Evolutionary conservation across 306 rosid species (phyloP), one percentile per base, ranked within the genome.

Genomic region (Quercus alba): DNA sequence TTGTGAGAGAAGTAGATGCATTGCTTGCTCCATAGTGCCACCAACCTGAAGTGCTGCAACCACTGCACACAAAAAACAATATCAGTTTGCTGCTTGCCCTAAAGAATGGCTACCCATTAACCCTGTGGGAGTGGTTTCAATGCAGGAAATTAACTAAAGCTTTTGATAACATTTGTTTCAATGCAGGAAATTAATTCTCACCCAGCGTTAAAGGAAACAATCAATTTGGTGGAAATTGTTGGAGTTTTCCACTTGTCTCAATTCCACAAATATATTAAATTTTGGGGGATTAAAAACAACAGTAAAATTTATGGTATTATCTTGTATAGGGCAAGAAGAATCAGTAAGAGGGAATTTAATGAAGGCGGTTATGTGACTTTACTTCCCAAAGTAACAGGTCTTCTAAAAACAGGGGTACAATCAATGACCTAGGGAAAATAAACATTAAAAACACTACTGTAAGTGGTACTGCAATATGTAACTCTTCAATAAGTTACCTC

Each of bases 41-140:
- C 91, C 90, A 0, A 82, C 85, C 79, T 78, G 86, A 41, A 90
- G 52, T 71, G 95, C 97, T 56, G 91, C 88, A 30, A 81, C 75
- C 77, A 78, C 99, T 95, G 94, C 87, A 83, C 30, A 78, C 74
- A 83, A 72, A 71, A 68, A 82, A 72, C 51, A 72, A 66, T 51
- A 77, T 81, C 73, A 83, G 59, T 64, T 13, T 20, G 12, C 55
- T 74, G 51, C 44, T 64, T 64, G 8, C 44, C 21, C 19, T 5
- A 64, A 61, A 61, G 31, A 12, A 61, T 21, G 26, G 28, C 35
- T 49, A 49, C 17, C 15, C 54, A 10, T 11, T 3, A 49, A 12
- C 54, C 54, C 54, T 10, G 51, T 10, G 38, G 72, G 21, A 9
- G 25, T 14, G 14, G 9, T 67, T 18, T 18, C 18, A 19, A 31